These are phyloP conservation scores for Alternaria angustiovoidea DNA, from an alignment of 2,329 filamentous ascomycete genomes.

Conservation along the genomic window DNA sequence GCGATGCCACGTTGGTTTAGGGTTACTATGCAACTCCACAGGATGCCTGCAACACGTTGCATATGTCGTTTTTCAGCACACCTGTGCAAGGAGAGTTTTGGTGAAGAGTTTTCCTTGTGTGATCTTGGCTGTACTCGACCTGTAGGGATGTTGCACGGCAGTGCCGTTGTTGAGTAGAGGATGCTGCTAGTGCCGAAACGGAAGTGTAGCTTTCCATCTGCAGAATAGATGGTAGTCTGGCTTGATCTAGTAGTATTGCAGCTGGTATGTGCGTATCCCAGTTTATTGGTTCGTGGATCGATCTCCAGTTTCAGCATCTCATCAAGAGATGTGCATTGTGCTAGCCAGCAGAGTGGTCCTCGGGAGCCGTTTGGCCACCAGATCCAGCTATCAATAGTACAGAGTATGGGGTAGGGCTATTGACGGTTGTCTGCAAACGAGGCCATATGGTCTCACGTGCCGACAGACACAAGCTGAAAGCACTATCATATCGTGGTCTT, in stretches of 20 bases:
- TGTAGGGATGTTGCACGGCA: slow-evolving; percentile 5
- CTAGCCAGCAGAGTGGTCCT: slow-evolving; percentile 19
- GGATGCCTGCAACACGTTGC: slow-evolving; percentile 18
- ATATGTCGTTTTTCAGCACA: slow-evolving; percentile 15
- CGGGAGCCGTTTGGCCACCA: slow-evolving; percentile 26
- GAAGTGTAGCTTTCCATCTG: slow-evolving; percentile 14
- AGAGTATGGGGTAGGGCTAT: slow-evolving; percentile 20
- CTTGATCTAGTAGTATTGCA: slow-evolving; percentile 4
- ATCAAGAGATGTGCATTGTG: slow-evolving; percentile 4
- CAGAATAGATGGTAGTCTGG: slow-evolving; percentile 9
- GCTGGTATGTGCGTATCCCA: slow-evolving; percentile 7
- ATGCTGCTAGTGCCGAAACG: slow-evolving; percentile 6
- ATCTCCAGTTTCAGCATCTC: slow-evolving; percentile 22
- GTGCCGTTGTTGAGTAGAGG: slow-evolving; percentile 2
- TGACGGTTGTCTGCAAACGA: slow-evolving; percentile 6
- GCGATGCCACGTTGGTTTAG: slow-evolving; percentile 24
- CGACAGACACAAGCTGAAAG: slow-evolving; percentile 26
- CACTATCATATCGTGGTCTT: background rate
- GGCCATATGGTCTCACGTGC: slow-evolving; percentile 25
- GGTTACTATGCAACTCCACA: slow-evolving; percentile 10
- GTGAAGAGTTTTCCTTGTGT: slow-evolving; percentile 24
- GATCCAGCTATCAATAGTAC: slow-evolving; percentile 23
- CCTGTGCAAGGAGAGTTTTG: slow-evolving; percentile 5
- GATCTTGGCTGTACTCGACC: slow-evolving; percentile 2
- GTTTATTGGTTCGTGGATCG: slow-evolving; percentile 15